Evolutionary conservation across 768 basidiomycete species (phyloP), one percentile per base, ranked within the genome.

Genomic region (Mycena chlorophos): DNA sequence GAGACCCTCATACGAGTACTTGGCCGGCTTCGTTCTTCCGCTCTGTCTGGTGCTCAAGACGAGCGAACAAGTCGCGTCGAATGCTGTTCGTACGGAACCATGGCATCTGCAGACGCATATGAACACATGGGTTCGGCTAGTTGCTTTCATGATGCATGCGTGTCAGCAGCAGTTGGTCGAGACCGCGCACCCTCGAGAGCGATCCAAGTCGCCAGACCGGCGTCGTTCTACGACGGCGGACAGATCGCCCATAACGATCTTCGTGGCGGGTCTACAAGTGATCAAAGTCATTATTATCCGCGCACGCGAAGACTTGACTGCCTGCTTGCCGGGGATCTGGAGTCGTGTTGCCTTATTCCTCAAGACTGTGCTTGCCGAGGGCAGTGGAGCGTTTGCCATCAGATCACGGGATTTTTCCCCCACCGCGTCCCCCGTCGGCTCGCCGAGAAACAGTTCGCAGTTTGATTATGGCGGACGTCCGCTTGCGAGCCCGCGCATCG

Each of bases 221-320:
- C 63, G 63, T 20, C 65, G 64, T 38, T 66, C 62, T 16, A 54
- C 61, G 17, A 57, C 61, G 16, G 47, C 53, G 52, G 60, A 40
- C 31, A 62, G 62, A 26, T 66, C 71, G 30, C 72, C 75, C 22
- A 64, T 79, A 38, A 72, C 78, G 25, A 69, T 73, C 3, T 73
- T 77, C 45, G 72, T 82, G 47, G 71, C 82, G 1, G 80, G 82
- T 0, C 63, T 91, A 23, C 89, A 90, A 66, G 75, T 86, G 16
- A 69, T 91, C 60, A 91, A 91, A 63, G 71, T 82, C 27, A 79
- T 90, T 60, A 60, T 88, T 16, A 70, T 89, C 45, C 82, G 86
- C 17, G 88, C 81, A 0, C 80, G 81, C 46, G 72, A 75, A 19
- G 88, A 88, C 45, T 71, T 91, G 16, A 82, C 83, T 2, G 67